phyloP scores from a whole-genome alignment of 2,329 filamentous ascomycete species.

The Xylaria sp. region DNA sequence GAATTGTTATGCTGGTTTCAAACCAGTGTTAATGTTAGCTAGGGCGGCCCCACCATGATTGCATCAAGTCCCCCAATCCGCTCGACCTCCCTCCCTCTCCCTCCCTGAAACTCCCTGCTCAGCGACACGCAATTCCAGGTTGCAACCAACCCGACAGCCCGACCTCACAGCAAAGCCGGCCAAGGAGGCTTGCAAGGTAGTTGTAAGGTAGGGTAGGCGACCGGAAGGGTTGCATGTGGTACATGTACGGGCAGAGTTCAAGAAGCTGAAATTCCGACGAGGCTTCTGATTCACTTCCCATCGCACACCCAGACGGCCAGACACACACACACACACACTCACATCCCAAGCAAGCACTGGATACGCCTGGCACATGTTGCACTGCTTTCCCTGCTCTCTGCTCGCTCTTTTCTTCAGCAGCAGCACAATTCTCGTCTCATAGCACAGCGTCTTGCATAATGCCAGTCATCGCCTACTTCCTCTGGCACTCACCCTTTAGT shows the following conservation, averaged over 20 bases:
- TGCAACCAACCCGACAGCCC: neutral
- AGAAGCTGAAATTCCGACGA: constrained; percentile 4
- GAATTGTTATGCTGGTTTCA: neutral
- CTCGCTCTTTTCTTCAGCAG: constrained; percentile 18
- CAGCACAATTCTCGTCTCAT: constrained; percentile 27
- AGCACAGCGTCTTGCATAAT: constrained; percentile 36
- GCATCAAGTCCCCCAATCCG: neutral
- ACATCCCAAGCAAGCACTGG: too few species aligned
- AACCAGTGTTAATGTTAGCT: constrained; percentile 2
- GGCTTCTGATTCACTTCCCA: constrained; percentile 6
- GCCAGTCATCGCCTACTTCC: constrained; percentile 36
- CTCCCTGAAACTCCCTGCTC: neutral
- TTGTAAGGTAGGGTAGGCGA: neutral
- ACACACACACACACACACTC: too few species aligned
- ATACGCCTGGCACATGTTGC: neutral
- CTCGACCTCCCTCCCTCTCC: neutral
- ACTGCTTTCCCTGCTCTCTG: constrained; percentile 18
- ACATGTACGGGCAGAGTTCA: neutral
- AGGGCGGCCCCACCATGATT: neutral
- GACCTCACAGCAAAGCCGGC: neutral
- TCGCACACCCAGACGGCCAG: constrained; percentile 1
- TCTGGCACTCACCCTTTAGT: constrained; percentile 38
- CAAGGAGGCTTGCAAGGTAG: too few species aligned
- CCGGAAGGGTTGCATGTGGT: too few species aligned
- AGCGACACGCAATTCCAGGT: neutral